Percentiles rank a stretch among this genome's conserved stretches.
Evolutionary conservation across 2,329 filamentous ascomycete genomes (phyloP).

Genomic region (Cytospora paraplurivora): DNA sequence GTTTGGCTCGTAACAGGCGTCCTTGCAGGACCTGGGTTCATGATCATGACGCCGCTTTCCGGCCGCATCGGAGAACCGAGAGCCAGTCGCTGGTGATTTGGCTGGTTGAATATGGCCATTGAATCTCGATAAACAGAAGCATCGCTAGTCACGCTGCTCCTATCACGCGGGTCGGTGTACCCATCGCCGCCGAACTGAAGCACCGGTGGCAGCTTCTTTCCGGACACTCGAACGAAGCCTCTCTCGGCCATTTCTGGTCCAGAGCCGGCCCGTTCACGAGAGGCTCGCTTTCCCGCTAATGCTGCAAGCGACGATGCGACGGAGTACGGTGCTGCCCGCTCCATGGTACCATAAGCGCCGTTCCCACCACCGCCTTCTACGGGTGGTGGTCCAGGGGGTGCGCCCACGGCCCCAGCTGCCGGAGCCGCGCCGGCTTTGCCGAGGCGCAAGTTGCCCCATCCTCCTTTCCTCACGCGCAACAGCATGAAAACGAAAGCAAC

Average conservation of each 20-base stretch:
- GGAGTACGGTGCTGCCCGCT: slow-evolving; percentile 49
- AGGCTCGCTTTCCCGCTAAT: slow-evolving; percentile 46
- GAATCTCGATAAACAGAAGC: slow-evolving; percentile 48
- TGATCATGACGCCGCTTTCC: slow-evolving; percentile 61
- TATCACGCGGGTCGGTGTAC: slow-evolving; percentile 53
- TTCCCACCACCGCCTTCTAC: slow-evolving; percentile 28
- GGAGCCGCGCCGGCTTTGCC: slow-evolving; percentile 30
- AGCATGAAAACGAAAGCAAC: slow-evolving; percentile 55
- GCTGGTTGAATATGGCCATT: slow-evolving; percentile 36
- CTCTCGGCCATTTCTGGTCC: slow-evolving; percentile 49
- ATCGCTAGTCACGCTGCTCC: slow-evolving; percentile 46
- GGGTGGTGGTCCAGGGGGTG: slow-evolving; percentile 10
- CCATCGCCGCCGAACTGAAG: slow-evolving; percentile 65
- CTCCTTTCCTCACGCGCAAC: slow-evolving; percentile 58
- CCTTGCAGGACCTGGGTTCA: slow-evolving; percentile 66
- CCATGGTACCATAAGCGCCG: slow-evolving; percentile 42
- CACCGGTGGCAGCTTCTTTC: slow-evolving; percentile 65
- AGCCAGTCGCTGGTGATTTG: slow-evolving; percentile 46
- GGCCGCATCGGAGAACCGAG: slow-evolving; percentile 62
- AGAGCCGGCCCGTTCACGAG: slow-evolving; percentile 37
- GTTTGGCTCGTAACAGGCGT: slow-evolving; percentile 53
- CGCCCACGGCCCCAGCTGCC: slow-evolving; percentile 13
- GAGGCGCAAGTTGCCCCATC: slow-evolving; percentile 34
- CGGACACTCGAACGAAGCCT: slow-evolving; percentile 67
- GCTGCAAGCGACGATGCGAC: slow-evolving; percentile 53